Conservation (phyloP, 2,329 filamentous ascomycete species). For the Mycosphaerella sp. region DNA sequence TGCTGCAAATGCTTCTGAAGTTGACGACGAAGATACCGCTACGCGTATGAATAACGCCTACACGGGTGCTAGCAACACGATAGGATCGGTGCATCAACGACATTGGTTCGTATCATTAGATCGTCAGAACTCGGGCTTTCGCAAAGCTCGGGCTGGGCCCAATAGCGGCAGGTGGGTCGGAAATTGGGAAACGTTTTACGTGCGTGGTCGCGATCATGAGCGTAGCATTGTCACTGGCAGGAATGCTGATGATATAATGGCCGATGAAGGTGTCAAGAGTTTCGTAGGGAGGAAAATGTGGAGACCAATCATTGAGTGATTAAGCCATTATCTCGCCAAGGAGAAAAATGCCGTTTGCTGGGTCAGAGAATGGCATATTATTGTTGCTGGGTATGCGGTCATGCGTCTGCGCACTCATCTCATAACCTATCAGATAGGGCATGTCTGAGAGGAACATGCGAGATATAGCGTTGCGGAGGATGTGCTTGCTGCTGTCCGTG, state of each 20-base stretch:
- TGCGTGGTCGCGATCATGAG: conserved; percentile 56
- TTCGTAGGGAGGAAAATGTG: conserved; percentile 57
- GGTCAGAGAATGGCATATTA: too few relatives aligned
- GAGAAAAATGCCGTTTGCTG: too few relatives aligned
- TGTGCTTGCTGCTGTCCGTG: too few relatives aligned
- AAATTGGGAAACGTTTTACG: conserved; percentile 54
- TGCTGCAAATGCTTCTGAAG: conserved; percentile 27
- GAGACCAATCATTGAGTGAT: conserved; percentile 38
- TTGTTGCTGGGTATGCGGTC: too few relatives aligned
- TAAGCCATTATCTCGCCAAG: too few relatives aligned
- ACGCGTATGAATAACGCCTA: conserved; percentile 60
- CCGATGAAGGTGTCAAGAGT: conserved; percentile 54
- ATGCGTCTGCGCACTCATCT: too few relatives aligned
- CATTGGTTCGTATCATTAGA: conserved; percentile 63
- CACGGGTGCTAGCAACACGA: conserved; percentile 57
- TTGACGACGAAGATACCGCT: conserved; percentile 41
- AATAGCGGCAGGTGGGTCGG: conserved; percentile 29
- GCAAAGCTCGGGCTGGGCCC: conserved; percentile 31
- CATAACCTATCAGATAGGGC: too few relatives aligned
- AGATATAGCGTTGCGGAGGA: too few relatives aligned
- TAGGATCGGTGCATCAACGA: conserved; percentile 62
- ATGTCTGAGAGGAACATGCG: too few relatives aligned
- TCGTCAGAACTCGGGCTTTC: conserved; percentile 53
- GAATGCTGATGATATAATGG: conserved; percentile 52
- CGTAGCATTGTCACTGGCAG: conserved; percentile 62